phyloP scores from a whole-genome alignment of 495 filamentous ascomycete species.

The Antarctomyces pellizariae region DNA sequence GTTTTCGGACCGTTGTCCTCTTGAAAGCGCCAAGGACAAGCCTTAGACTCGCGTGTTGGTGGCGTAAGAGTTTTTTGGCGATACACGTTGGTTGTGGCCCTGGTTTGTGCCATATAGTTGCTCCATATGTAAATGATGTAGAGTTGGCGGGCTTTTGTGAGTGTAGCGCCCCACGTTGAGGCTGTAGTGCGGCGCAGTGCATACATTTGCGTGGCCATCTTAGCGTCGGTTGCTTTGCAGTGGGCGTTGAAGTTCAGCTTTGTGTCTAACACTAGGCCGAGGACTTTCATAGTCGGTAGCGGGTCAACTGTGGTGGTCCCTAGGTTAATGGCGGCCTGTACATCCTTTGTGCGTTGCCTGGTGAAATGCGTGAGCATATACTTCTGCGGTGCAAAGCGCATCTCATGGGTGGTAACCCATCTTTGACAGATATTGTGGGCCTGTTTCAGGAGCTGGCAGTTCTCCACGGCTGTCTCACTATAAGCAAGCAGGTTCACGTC shows the following conservation, averaged over 20 bases:
- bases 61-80: background rate
- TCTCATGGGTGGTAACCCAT: conserved; percentile 8
- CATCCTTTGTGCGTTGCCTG: too few species aligned
- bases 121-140: background rate
- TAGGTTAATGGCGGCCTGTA: too few species aligned
- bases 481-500: conserved; percentile 10
- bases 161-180: background rate
- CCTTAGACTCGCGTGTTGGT: background rate
- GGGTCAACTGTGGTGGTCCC: too few species aligned
- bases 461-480: conserved; percentile 6
- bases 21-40: background rate
- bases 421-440: conserved; percentile 7
- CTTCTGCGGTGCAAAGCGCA: too few species aligned
- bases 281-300: too few species aligned
- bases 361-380: too few species aligned
- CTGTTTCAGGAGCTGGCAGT: conserved; percentile 8
- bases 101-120: background rate
- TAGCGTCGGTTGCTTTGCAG: too few species aligned
- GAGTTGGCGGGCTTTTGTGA: background rate
- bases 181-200: background rate
- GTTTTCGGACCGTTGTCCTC: background rate
- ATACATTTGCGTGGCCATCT: background rate
- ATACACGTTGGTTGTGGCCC: background rate
- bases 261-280: too few species aligned
- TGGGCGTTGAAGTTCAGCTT: too few species aligned